These are phyloP conservation scores for Pleurotus platypus DNA, from an alignment of 768 basidiomycete species.

Conservation along the genomic window DNA sequence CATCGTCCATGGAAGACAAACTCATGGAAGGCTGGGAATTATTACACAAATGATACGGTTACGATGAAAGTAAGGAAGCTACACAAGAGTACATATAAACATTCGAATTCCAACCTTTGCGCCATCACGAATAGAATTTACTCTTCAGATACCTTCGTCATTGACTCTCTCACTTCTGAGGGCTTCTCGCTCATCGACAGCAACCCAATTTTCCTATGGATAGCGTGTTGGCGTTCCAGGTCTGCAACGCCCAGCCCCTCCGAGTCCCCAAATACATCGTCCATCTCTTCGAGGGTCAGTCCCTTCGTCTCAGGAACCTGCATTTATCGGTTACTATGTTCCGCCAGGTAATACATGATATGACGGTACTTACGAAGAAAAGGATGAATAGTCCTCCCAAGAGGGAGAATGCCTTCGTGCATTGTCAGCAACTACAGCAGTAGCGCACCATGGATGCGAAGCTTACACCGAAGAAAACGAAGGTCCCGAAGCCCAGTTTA, in stretches of 20 bases:
- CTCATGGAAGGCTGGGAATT: no score
- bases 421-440: not conserved
- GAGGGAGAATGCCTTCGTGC: constrained; percentile 53
- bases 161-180: not conserved
- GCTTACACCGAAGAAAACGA: constrained; percentile 71
- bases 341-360: no score
- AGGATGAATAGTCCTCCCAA: constrained; percentile 64
- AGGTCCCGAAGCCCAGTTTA: constrained; percentile 67
- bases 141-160: no score
- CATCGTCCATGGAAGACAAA: no score
- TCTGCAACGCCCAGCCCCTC: constrained; percentile 57
- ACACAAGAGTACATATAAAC: no score
- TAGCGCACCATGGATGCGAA: no score
- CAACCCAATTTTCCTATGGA: constrained; percentile 65
- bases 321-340: constrained; percentile 1
- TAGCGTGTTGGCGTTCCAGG: constrained; percentile 39
- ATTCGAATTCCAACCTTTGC: no score
- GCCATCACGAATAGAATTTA: no score
- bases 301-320: constrained; percentile 72
- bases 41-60: no score
- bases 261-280: constrained; percentile 68
- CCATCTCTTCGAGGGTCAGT: constrained; percentile 75
- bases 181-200: constrained; percentile 4
- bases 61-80: no score
- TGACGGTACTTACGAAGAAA: constrained; percentile 46